Percentiles rank a stretch among this genome's conserved stretches.
phyloP scores from a whole-genome alignment of 1,139 yeast species.

The Yamadazyma diospyri region DNA sequence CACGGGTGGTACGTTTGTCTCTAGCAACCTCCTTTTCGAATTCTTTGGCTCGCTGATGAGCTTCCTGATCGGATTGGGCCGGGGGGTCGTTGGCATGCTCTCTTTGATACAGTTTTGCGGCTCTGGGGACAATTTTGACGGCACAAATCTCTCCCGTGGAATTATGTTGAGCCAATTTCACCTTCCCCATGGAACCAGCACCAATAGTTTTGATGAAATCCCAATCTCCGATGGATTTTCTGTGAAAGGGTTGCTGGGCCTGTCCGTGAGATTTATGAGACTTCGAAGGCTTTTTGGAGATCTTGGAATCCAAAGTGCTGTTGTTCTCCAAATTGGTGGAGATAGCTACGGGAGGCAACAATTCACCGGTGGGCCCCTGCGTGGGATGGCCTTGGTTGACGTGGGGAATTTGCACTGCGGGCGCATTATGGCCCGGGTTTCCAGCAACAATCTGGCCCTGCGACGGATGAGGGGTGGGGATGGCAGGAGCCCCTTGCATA shows the following conservation, averaged over 20 bases:
- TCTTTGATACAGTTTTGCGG: constrained; percentile 71
- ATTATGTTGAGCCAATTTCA: constrained; percentile 85
- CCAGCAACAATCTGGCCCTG: constrained; percentile 2
- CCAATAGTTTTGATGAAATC: constrained; percentile 93
- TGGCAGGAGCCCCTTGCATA: constrained; percentile 2
- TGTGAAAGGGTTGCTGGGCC: constrained; percentile 56
- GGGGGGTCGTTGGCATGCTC: constrained; percentile 75
- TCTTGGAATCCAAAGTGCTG: constrained; percentile 11
- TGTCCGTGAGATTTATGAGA: constrained; percentile 7
- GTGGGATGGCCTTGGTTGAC: constrained; percentile 4
- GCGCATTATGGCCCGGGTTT: too few species aligned
- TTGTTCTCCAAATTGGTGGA: constrained; percentile 15
- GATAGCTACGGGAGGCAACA: constrained; percentile 25
- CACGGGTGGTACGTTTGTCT: constrained; percentile 89
- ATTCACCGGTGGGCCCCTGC: constrained; percentile 11
- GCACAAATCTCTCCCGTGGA: constrained; percentile 83
- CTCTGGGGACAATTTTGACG: constrained; percentile 77
- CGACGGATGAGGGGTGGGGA: constrained; percentile 6
- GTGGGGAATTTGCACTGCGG: constrained; percentile 2
- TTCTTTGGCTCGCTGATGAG: constrained; percentile 64
- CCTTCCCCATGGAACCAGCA: constrained; percentile 99
- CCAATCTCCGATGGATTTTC: constrained; percentile 96
- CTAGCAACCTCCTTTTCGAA: constrained; percentile 85
- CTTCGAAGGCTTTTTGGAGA: constrained; percentile 7
- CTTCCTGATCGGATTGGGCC: constrained; percentile 52